Evolutionary conservation across 768 basidiomycete species (phyloP), one percentile per base, ranked within the genome.

Genomic region (Strobilomyces echinocephalus): DNA sequence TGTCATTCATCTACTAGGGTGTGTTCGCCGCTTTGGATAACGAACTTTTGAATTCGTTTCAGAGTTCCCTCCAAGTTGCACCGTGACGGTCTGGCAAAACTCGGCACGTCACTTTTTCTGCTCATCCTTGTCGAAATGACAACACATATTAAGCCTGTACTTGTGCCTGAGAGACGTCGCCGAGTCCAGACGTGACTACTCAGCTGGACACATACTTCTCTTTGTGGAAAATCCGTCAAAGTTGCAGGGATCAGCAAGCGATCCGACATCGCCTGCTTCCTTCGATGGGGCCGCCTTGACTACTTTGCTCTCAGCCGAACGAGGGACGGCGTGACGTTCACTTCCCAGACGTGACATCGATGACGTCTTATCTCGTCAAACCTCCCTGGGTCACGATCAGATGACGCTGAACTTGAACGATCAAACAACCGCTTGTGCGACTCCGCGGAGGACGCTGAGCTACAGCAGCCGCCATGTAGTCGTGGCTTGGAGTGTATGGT

Each of bases 391-490:
- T 38, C 49, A 31, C 46, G 41, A 49, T 49, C 24, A 14, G 30
- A 38, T 36, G 14, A 39, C 28, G 9, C 18, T 28, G 16, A 33
- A 38, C 21, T 8, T 28, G 20, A 12, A 15, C 14, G 20, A 12
- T 42, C 54, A 39, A 46, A 28, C 28, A 14, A 20, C 34, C 18
- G 24, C 16, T 36, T 45, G 35, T 8, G 28, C 43, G 16, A 50
- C 50, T 31, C 47, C 41, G 12, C 38, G 20, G 36, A 38, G 36
- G 46, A 38, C 26, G 38, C n/a, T 24, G 41, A 31, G 53, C 36
- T 46, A 42, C 46, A 15, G 14, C 45, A 21, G 49, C 26, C 16
- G 53, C 52, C 26, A 35, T 43, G 35, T 55, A 52, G 50, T 40
- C 48, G 36, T 50, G 44, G 24, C 59, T 40, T 11, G 52, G 53